These are phyloP conservation scores for Xylaria sp. DNA, from an alignment of 2,329 filamentous ascomycete genomes.

Conservation along the genomic window DNA sequence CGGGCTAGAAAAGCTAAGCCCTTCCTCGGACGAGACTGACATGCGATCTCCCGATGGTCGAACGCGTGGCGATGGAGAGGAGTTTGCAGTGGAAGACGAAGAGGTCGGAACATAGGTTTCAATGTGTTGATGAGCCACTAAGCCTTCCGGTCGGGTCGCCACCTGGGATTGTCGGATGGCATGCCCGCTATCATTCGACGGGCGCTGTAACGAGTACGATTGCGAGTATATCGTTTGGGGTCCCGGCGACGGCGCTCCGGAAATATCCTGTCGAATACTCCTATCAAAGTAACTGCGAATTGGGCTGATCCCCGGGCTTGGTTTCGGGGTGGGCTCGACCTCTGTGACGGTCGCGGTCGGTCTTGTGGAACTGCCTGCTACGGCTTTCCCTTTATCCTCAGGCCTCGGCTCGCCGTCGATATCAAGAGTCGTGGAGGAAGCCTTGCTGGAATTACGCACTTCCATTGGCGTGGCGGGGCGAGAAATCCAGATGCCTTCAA, in stretches of 20 bases:
- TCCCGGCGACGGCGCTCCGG: conserved; percentile 21
- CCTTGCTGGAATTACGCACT: conserved; percentile 31
- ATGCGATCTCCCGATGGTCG: conserved; percentile 29
- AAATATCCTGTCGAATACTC: conserved; percentile 20
- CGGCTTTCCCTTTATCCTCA: conserved; percentile 35
- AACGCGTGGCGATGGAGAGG: conserved; percentile 31
- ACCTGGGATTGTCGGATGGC: conserved; percentile 24
- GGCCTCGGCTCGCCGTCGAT: conserved; percentile 34
- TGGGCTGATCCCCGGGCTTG: conserved; percentile 35
- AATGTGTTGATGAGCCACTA: conserved; percentile 17
- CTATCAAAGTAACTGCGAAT: conserved; percentile 33
- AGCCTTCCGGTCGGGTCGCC: conserved; percentile 20
- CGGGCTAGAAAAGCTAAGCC: conserved; percentile 14
- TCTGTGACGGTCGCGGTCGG: conserved; percentile 30
- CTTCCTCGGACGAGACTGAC: conserved; percentile 40
- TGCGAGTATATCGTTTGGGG: conserved; percentile 26
- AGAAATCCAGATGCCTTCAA: conserved; percentile 84
- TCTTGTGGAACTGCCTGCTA: conserved; percentile 19
- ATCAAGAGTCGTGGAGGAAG: conserved; percentile 34
- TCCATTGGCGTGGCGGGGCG: conserved; percentile 51
- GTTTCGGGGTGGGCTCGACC: conserved; percentile 35
- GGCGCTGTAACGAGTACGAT: conserved; percentile 27
- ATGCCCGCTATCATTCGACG: conserved; percentile 21
- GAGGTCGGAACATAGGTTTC: conserved; percentile 40
- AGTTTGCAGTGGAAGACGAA: conserved; percentile 34